These are phyloP conservation scores for Kodamaea nitidulidarum DNA, from an alignment of 805 yeast species.

Conservation along the genomic window DNA sequence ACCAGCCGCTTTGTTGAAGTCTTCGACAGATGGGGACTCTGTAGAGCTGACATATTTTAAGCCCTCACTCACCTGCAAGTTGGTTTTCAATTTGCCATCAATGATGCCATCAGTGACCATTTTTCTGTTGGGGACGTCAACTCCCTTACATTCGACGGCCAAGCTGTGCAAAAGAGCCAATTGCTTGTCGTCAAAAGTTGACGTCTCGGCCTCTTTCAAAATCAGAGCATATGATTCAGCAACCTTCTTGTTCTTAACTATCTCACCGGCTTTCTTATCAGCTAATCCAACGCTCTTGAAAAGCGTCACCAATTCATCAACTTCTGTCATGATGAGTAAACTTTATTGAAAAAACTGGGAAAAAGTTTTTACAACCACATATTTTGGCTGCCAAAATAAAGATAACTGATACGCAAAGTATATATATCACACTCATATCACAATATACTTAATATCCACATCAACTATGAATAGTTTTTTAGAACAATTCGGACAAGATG, in stretches of 20 bases:
- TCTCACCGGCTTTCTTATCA: constrained; percentile 73
- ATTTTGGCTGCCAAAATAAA: constrained; percentile 3
- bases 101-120: constrained; percentile 59
- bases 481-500: not conserved
- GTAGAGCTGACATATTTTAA: constrained; percentile 62
- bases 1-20: constrained; percentile 62
- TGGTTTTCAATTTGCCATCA: constrained; percentile 59
- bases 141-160: constrained; percentile 68
- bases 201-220: constrained; percentile 39
- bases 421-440: no score
- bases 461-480: not conserved
- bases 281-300: constrained; percentile 58
- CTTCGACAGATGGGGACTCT: constrained; percentile 42
- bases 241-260: constrained; percentile 81
- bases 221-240: constrained; percentile 63
- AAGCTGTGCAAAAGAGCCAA: constrained; percentile 69
- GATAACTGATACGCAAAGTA: not conserved
- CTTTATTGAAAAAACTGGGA: not conserved
- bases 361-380: not conserved
- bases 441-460: not conserved
- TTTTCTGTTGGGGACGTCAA: constrained; percentile 45
- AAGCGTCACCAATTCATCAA: constrained; percentile 28
- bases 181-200: constrained; percentile 52
- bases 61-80: constrained; percentile 77
- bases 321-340: constrained; percentile 3